Conservation (phyloP, 2,329 filamentous ascomycete species). For the Paramyrothecium roridum region DNA sequence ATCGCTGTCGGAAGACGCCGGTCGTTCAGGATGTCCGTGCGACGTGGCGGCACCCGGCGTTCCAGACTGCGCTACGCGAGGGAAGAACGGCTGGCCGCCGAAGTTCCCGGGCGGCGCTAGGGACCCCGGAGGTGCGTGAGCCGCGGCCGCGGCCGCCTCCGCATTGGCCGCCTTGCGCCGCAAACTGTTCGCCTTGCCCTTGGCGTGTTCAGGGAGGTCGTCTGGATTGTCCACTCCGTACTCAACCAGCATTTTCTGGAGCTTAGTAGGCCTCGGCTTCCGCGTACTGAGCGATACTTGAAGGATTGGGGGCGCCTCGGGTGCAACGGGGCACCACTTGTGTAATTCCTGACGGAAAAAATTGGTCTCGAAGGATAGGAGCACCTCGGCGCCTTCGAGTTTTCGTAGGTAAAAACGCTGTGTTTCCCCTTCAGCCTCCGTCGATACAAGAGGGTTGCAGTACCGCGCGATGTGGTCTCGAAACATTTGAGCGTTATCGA, state of each 20-base stretch:
- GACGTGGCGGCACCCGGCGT: constrained; percentile 12
- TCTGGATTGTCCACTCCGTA: constrained; percentile 88
- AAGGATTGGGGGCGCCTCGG: constrained; percentile 78
- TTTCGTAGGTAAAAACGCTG: constrained; percentile 95
- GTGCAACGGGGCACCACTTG: constrained; percentile 89
- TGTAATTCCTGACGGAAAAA: constrained; percentile 95
- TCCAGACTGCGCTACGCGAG: constrained; percentile 12
- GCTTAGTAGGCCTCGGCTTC: constrained; percentile 93
- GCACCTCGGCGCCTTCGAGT: constrained; percentile 92
- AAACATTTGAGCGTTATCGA: constrained; percentile 80
- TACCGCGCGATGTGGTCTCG: constrained; percentile 76
- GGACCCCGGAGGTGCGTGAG: constrained; percentile 12
- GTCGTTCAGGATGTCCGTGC: constrained; percentile 24
- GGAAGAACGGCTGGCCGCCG: constrained; percentile 20
- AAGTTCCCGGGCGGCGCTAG: constrained; percentile 18
- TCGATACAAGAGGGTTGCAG: constrained; percentile 78
- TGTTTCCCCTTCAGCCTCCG: constrained; percentile 80
- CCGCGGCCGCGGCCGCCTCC: constrained; percentile 44
- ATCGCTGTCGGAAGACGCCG: constrained; percentile 18
- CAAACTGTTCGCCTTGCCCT: constrained; percentile 71
- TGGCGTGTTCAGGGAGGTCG: constrained; percentile 78
- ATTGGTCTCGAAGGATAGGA: constrained; percentile 92
- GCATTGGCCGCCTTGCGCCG: constrained; percentile 69
- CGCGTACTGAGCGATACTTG: constrained; percentile 87
- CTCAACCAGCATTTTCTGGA: constrained; percentile 89